Base-by-base conservation (phyloP, 805 yeast genomes). In the Torulaspora gathmanii region DNA sequence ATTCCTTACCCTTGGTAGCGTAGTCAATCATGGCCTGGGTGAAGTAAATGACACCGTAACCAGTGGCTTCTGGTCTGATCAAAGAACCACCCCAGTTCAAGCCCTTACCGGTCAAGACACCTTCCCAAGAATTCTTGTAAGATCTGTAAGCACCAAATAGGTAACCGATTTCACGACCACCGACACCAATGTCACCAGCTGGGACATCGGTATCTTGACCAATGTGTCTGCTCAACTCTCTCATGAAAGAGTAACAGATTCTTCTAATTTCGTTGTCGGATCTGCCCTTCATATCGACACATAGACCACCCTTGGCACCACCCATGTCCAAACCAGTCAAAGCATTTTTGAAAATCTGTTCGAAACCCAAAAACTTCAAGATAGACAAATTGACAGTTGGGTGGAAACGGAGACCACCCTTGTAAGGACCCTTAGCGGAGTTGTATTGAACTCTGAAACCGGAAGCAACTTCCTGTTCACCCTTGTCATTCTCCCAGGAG, bases 251-350 rank as follows among this genome's bases (percentile, higher is more conserved):
- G 63, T 79, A 80, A 77, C 97, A 91, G 82, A 91, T 91, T 72
- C 95, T 83, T 78, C 99, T 84, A 74, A 91, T 91, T 77, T 91
- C 99, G 61, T 73, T 70, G 71, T 90, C 93, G 50, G 95, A 78
- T 72, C 83, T 85, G 67, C 91, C 95, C 80, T 91, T 91, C 63
- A 97, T 96, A 75, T 90, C 89, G 73, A 91, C 93, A 74, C 91
- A 96, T 50, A 95, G 78, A 70, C 99, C 99, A 80, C 99, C 99
- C 71, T 91, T 91, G 74, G 96, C 99, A 77, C 99, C 99, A 70
- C 99, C 99, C 85, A 91, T 90, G 80, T 83, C 79, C 61, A 90
- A 79, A 64, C 98, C 98, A 61, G 99, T 91, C 64, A 91, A 78
- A 42, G 99, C 98, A 68, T 91, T 91, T 80, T 91, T 91, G 81